Evolutionary conservation across 768 basidiomycete species (phyloP), one percentile per base, ranked within the genome.

Genomic region (Podaxis pistillaris): DNA sequence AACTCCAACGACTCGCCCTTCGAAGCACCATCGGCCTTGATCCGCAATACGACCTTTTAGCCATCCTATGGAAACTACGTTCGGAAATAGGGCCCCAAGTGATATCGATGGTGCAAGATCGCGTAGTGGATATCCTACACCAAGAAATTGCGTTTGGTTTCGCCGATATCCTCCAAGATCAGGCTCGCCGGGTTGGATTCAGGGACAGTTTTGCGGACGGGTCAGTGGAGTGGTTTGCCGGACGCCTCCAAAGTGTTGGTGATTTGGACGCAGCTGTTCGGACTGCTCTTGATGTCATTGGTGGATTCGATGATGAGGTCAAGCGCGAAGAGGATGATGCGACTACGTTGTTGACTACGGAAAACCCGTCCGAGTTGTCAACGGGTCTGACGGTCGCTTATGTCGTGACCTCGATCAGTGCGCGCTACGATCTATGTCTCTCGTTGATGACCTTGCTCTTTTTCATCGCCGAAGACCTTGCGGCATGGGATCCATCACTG

Each of bases 91-190:
- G 86, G 5, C 81, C 83, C 9, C 83, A 82, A 54, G 74, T 81
- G 37, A 78, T 88, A 67, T 76, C 82, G 13, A 77, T 76, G 38
- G 68, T 91, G 64, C 90, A 93, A 69, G 78, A 71, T 60, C 79
- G 83, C 56, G 73, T 90, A 15, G 72, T 83, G 37, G 87, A 89
- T 64, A 79, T 90, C 59, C 73, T 90, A 58, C 89, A 86, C 59
- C 91, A 93, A 71, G 91, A 93, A 68, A 84, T 86, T 36, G 88
- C 88, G 0, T 93, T 91, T 73, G 85, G 90, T 1, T 88, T 89
- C 64, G 81, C 83, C 7, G 92, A 94, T 64, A 86, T 94, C 53
- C 73, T 93, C 17, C 80, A 83, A 59, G 89, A 91, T 69, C 84
- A 88, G 70, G 83, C 84, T 1, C 77, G 76, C 38, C 80, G 82